These are phyloP conservation scores for Lycium barbarum DNA, from an alignment of 257 asterid genomes.

Conservation along the genomic window DNA sequence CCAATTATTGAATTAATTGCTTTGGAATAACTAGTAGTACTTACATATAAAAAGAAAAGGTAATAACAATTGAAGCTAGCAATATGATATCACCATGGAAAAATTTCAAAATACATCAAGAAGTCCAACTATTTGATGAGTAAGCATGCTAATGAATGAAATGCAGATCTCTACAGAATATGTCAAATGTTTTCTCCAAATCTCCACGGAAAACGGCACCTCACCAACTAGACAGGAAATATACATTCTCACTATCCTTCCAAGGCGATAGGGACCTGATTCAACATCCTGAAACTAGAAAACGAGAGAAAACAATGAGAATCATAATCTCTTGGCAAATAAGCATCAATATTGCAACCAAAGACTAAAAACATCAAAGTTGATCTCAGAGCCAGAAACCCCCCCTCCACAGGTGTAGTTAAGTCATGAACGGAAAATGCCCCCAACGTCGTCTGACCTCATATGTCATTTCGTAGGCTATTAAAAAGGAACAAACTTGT, in stretches of 20 bases:
- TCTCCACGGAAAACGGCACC: background rate
- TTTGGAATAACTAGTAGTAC: background rate
- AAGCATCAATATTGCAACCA: background rate
- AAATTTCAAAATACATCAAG: background rate
- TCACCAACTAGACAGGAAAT: background rate
- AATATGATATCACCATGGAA: background rate
- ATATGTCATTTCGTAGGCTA: background rate
- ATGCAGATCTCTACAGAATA: background rate
- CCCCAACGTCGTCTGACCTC: slow-evolving; percentile 1
- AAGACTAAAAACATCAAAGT: background rate
- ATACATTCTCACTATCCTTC: background rate
- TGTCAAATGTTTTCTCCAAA: slow-evolving; percentile 1
- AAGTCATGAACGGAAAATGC: background rate
- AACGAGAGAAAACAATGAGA: background rate
- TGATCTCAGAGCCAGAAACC: background rate
- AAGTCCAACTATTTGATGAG: background rate
- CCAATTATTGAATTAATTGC: background rate
- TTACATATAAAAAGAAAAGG: background rate
- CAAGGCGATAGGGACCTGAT: background rate
- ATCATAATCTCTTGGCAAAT: background rate
- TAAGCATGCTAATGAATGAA: background rate
- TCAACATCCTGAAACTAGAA: background rate
- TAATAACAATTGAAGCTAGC: background rate
- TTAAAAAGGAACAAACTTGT: background rate
- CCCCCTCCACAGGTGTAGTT: background rate